Evolutionary conservation across 192 early-diverging fungal genomes (phyloP).

Genomic region (Podila minutissima): DNA sequence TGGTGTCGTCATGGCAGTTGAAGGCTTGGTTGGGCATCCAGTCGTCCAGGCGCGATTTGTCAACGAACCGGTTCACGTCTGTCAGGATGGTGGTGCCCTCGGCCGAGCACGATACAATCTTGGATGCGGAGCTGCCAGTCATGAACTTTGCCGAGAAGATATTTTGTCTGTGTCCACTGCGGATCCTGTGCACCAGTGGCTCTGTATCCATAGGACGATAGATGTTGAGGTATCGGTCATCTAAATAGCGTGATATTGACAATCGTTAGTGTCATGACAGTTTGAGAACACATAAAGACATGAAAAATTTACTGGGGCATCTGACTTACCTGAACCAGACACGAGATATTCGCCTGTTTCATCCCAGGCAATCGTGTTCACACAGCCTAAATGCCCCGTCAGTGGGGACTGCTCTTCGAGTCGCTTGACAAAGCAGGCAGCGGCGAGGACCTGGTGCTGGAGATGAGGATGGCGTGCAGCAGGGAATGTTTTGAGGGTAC

Average conservation of each 20-base stretch:
- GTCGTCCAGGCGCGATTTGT: conserved; percentile 3
- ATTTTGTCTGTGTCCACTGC: conserved; percentile 74
- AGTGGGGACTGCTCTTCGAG: conserved; percentile 45
- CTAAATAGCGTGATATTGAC: conserved; percentile 12
- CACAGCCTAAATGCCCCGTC: conserved; percentile 63
- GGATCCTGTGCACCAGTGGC: conserved; percentile 53
- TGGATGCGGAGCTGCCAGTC: conserved; percentile 63
- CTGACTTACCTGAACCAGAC: conserved; percentile 57
- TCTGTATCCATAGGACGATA: conserved; percentile 50
- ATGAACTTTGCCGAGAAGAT: conserved; percentile 82
- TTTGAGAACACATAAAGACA: background rate
- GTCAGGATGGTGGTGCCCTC: conserved; percentile 69
- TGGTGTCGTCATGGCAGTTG: conserved; percentile 53
- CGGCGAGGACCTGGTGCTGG: conserved; percentile 12
- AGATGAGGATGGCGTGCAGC: background rate
- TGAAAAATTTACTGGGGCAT: background rate
- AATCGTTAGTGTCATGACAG: too few species aligned
- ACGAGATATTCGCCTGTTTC: conserved; percentile 52
- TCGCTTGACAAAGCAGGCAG: conserved; percentile 38
- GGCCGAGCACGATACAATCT: conserved; percentile 71
- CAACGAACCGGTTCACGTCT: conserved; percentile 49
- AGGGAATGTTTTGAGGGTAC: background rate
- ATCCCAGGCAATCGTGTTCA: conserved; percentile 63
- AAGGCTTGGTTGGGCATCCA: conserved; percentile 47
- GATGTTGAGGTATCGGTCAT: conserved; percentile 59